phyloP scores from a whole-genome alignment of 257 asterid species.

The Plantago ovata region DNA sequence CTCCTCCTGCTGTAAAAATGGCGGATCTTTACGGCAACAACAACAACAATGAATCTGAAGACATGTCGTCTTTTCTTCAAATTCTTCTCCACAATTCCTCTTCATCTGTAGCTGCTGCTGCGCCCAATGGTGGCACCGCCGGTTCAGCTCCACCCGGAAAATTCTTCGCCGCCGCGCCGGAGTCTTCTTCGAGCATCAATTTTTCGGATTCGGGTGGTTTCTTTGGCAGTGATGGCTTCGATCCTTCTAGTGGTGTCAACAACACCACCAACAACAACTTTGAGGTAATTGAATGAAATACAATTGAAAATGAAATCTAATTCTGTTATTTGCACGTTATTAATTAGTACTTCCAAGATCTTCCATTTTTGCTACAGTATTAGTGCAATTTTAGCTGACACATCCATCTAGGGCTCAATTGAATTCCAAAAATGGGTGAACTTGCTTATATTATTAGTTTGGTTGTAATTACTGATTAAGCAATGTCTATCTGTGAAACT shows the following conservation, averaged over 20 bases:
- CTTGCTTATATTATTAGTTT: background rate
- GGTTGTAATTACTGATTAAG: background rate
- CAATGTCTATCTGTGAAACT: conserved; percentile 1
- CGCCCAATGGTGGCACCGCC: conserved; percentile 23
- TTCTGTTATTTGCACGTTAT: too few species aligned
- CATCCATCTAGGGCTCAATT: conserved; percentile 27
- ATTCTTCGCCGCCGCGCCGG: conserved; percentile 35
- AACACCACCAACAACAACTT: too few species aligned
- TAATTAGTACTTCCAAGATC: too few species aligned
- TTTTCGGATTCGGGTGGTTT: conserved; percentile 61
- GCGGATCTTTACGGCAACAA: conserved; percentile 62
- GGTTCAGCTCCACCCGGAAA: conserved; percentile 32
- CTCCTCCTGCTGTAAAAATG: conserved; percentile 27
- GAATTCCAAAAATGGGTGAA: too few species aligned
- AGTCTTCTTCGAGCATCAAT: conserved; percentile 49
- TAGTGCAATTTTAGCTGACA: too few species aligned
- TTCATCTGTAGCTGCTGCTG: conserved; percentile 36
- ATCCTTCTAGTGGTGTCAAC: background rate
- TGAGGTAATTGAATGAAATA: background rate
- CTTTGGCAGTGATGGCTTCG: conserved; percentile 36
- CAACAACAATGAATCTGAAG: conserved; percentile 60
- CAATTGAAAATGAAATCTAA: too few species aligned
- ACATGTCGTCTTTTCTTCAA: conserved; percentile 61
- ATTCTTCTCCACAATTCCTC: conserved; percentile 62
- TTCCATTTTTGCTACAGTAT: too few species aligned